phyloP scores from a whole-genome alignment of 148 eudicot genomes.

The Chenopodium album region DNA sequence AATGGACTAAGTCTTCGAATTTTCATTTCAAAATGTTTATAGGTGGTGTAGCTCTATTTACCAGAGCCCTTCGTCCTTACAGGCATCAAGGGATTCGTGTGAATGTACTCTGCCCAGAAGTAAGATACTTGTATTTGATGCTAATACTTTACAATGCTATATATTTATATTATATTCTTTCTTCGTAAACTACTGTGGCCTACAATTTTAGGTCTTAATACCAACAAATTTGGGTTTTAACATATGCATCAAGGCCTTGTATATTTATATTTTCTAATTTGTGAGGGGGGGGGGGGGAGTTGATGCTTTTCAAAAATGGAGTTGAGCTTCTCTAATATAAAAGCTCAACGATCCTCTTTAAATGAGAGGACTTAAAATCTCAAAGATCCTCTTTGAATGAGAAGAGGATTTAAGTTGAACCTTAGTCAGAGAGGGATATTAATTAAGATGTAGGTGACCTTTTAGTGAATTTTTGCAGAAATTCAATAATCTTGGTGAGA shows the following conservation, averaged over 20 bases:
- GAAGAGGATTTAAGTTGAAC: neutral
- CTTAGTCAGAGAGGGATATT: neutral
- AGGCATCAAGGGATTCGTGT: constrained; percentile 80
- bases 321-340: neutral
- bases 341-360: neutral
- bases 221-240: neutral
- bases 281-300: neutral
- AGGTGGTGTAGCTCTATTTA: constrained; percentile 89
- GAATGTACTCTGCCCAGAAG: constrained; percentile 96
- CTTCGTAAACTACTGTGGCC: neutral
- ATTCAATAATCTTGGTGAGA: too few relatives aligned
- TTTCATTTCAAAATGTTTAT: constrained; percentile 2
- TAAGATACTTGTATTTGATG: constrained; percentile 31
- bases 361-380: neutral
- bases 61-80: constrained; percentile 68
- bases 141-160: neutral
- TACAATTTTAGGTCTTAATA: neutral
- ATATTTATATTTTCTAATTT: neutral
- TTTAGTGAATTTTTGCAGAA: too few relatives aligned
- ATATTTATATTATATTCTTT: neutral
- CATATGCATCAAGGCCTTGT: neutral
- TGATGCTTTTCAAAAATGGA: neutral
- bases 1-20: constrained; percentile 7
- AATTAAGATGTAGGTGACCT: too few relatives aligned
- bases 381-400: neutral